Evolutionary conservation across 1,284 basidiomycete genomes (phyloP), one percentile per base, ranked within the genome.

Genomic region (Ceratobasidium sp.): DNA sequence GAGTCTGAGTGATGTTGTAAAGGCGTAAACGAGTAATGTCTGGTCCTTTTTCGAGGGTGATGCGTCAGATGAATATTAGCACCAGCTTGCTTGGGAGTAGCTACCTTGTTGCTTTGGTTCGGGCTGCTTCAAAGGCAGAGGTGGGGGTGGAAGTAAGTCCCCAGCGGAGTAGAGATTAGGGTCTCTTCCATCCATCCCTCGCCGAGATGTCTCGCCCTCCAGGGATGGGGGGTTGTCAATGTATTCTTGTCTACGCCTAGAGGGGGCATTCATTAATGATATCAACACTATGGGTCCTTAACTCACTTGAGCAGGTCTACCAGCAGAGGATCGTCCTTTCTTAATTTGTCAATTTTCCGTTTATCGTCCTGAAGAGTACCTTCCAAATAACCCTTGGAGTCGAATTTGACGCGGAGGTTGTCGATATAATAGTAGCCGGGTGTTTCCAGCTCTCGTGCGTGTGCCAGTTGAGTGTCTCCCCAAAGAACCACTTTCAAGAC

Each of bases 401-500:
- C 60, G 30, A 64, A 54, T 27, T 53, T 64, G 25, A 64, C 60
- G 49, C 60, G 60, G 13, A 64, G 27, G 39, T 64, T 64, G 25
- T 64, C 60, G 39, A 64, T 64, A 44, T 42, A 54, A 44, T 64
- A 64, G 25, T 64, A 64, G 9, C 60, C 60, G 11, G 42, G 25
- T 6, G 47, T 14, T 36, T 64, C 60, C 14, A 64, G 16, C 25
- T 64, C 60, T 21, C 39, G 49, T 21, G 41, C 36, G 23, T 64
- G 60, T 25, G 52, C 49, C 21, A 64, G n/a, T 46, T 64, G 60
- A 14, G 50, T 44, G 14, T 25, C 6, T 6, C 60, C 60, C 60
- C 60, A 64, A 44, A 64, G 60, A 27, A 54, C 50, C 4, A 64
- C 50, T 44, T 64, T 64, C 9, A 64, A 25, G 42, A 64, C 60